phyloP scores from a whole-genome alignment of 2,329 filamentous ascomycete genomes.

The Colletotrichum paranaense region DNA sequence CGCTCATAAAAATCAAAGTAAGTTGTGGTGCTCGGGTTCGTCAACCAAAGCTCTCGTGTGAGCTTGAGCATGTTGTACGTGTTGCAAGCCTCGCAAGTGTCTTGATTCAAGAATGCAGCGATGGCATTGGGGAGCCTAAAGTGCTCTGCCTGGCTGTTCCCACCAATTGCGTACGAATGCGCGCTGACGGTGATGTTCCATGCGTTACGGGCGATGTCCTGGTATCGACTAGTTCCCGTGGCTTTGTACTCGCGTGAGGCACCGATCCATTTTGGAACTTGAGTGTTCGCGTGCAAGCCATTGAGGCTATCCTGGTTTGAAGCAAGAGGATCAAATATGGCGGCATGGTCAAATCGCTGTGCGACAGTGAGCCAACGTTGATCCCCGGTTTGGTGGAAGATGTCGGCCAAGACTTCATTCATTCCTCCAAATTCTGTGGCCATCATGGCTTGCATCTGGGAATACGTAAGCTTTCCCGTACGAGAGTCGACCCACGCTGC shows the following conservation, averaged over 20 bases:
- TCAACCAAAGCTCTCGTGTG: constrained; percentile 61
- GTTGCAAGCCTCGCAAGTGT: constrained; percentile 65
- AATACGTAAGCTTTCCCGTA: constrained; percentile 53
- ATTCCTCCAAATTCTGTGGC: constrained; percentile 64
- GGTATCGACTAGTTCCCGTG: constrained; percentile 56
- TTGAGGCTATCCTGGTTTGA: constrained; percentile 55
- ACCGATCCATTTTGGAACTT: constrained; percentile 66
- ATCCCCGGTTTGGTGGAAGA: constrained; percentile 59
- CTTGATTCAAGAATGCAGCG: constrained; percentile 52
- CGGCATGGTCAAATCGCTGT: constrained; percentile 61
- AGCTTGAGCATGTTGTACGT: constrained; percentile 69
- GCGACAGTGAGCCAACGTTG: constrained; percentile 58
- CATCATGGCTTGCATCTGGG: constrained; percentile 60
- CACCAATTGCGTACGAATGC: constrained; percentile 64
- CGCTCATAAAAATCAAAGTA: constrained; percentile 67
- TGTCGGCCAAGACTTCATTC: constrained; percentile 61
- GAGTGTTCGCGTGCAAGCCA: constrained; percentile 64
- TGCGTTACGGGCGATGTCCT: constrained; percentile 60
- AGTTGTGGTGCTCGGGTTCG: constrained; percentile 50
- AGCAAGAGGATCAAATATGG: constrained; percentile 59
- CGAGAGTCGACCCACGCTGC: constrained; percentile 61
- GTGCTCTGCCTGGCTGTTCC: constrained; percentile 65
- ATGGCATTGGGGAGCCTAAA: constrained; percentile 60
- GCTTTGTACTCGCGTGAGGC: constrained; percentile 60
- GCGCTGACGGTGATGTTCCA: constrained; percentile 58